Evolutionary conservation across 306 rosid genomes (phyloP), one percentile per base, ranked within the genome.

Genomic region (Bauhinia variegata): DNA sequence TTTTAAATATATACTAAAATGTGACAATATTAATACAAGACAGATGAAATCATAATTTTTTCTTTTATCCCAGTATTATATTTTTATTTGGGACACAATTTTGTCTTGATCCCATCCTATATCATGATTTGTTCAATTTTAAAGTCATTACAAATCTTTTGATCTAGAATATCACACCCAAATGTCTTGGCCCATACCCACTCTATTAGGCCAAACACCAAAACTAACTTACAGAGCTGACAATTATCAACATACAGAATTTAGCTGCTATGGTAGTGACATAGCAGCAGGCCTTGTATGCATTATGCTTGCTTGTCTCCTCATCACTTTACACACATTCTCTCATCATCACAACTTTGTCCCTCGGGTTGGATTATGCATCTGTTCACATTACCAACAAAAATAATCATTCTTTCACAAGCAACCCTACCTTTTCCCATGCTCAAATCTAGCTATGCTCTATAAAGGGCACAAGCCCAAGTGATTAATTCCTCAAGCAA

Each of bases 291-390:
- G 76, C 73, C 55, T 77, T 85, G 56, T 67, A 30, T 37, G 34
- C 42, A 44, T 47, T 70, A 50, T 86, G 96, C 89, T 78, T 81
- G 38, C 68, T 80, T 89, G 98, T 89, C 95, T 81, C 83, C 95
- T 75, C 73, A 51, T 28, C 66, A 80, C 31, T 84, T 54, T 72
- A 72, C 82, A 79, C 78, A 36, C 33, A 52, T 65, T 32, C 75
- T 70, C 81, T 48, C 78, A 77, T 78, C 76, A 82, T 73, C 76
- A 82, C 84, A 43, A 77, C 83, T 87, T 78, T 78, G 79, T 34
- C 71, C 53, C 56, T 65, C 84, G 79, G 54, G n/a, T n/a, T 70
- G 71, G 60, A 70, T 68, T 72, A 63, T 73, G 51, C 54, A 72
- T 54, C 67, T 68, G 70, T 81, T 75, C 80, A 73, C 79, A 61